Evolutionary conservation across 345 rosid genomes (phyloP), one percentile per base, ranked within the genome.

Genomic region (Rhodamnia rubescens): DNA sequence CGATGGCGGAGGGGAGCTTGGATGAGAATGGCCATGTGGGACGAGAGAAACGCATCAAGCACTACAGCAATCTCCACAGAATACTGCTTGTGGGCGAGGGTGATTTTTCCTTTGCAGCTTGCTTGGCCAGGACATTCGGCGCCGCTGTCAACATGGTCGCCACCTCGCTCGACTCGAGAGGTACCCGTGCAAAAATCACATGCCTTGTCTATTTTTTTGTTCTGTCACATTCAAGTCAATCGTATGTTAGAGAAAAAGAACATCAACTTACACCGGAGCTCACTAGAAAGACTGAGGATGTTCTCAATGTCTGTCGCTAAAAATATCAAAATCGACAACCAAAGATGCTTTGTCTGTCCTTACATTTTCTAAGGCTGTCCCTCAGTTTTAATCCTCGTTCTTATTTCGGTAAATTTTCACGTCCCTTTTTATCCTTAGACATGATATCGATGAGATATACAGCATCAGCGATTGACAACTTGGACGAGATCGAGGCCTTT

Each of bases 81-180:
- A 49, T 49, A 49, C 11, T 49, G 51, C 51, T 49, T 10, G 51
- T 49, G 6, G 96, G 95, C 5, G 94, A 95, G 85, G 96, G 95
- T 7, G 92, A 92, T 86, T 94, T 93, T 84, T 92, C 94, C 2
- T 93, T 95, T 85, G 85, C 94, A 12, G 85, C 81, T 52, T 91
- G 89, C 90, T 88, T 91, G 83, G 96, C 90, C 36, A 85, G 42
- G 40, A 88, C 88, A 22, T 92, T 95, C 82, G 91, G 93, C 50
- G 90, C 91, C 11, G 93, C 93, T 21, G 2, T 82, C 18, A 93
- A 93, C 85, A 87, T 92, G 50, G 91, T 87, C 5, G 92, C 94
- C 3, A 92, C 93, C 56, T 86, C 94, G 49, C 89, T 91, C 1
- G 92, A 94, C 92, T 89, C 88, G 26, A 16, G 75, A 86, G 87